phyloP scores from a whole-genome alignment of 2,329 filamentous ascomycete species.

The Myriosclerotinia curreyana region DNA sequence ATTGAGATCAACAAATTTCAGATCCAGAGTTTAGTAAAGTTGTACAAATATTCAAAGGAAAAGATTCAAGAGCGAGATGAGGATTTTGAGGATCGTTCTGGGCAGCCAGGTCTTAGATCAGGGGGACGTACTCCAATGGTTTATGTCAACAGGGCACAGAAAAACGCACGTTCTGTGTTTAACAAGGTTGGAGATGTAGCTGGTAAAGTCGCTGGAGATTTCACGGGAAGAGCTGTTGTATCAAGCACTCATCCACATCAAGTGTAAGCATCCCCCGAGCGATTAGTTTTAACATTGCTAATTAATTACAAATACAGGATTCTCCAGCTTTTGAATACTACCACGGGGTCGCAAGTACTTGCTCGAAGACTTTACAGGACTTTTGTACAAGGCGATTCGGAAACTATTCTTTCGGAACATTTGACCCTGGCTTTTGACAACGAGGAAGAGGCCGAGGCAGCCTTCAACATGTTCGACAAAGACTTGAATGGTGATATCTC shows the following conservation, averaged over 20 bases:
- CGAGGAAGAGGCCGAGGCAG: slow-evolving; percentile 81
- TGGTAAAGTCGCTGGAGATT: slow-evolving; percentile 83
- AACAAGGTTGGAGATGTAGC: slow-evolving; percentile 82
- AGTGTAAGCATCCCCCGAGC: slow-evolving; percentile 47
- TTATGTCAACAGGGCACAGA: slow-evolving; percentile 64
- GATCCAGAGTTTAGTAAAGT: slow-evolving; percentile 64
- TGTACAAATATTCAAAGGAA: slow-evolving; percentile 61
- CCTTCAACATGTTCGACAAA: slow-evolving; percentile 91
- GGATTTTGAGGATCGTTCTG: slow-evolving; percentile 60
- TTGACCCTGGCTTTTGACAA: slow-evolving; percentile 75
- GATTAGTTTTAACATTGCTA: slow-evolving; percentile 13
- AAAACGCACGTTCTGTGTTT: slow-evolving; percentile 71
- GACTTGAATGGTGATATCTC: slow-evolving; percentile 96
- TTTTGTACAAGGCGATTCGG: slow-evolving; percentile 69
- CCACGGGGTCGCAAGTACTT: slow-evolving; percentile 73
- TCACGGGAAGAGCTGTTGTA: slow-evolving; percentile 70
- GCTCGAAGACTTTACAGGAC: slow-evolving; percentile 87
- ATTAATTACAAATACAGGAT: slow-evolving; percentile 46
- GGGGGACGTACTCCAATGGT: slow-evolving; percentile 65
- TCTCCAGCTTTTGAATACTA: slow-evolving; percentile 69
- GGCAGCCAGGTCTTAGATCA: slow-evolving; percentile 41
- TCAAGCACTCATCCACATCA: slow-evolving; percentile 77
- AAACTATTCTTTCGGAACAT: slow-evolving; percentile 76
- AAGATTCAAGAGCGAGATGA: slow-evolving; percentile 69
- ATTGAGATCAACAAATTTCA: slow-evolving; percentile 93